Conservation (phyloP, 2,329 filamentous ascomycete genomes). For the Knufia petricola region DNA sequence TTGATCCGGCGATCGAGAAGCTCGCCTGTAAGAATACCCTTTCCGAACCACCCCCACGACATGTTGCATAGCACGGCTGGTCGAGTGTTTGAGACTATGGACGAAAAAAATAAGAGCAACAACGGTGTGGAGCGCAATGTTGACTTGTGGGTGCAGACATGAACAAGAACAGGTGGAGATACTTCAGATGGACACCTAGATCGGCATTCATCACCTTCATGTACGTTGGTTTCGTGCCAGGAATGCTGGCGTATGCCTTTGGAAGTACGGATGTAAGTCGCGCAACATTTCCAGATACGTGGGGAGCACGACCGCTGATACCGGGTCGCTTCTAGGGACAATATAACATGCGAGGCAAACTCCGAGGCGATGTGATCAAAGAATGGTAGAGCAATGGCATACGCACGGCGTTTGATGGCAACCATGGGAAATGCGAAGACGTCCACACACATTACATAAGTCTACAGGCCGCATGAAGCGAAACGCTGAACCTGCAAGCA, state of each 20-base stretch:
- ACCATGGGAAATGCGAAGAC: constrained; percentile 27
- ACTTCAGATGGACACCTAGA: constrained; percentile 85
- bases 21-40: constrained; percentile 38
- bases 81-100: background rate
- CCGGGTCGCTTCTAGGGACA: constrained; percentile 56
- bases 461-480: background rate
- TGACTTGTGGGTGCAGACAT: constrained; percentile 38
- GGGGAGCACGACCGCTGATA: background rate
- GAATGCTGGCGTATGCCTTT: constrained; percentile 58
- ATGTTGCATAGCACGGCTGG: background rate
- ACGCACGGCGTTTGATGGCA: constrained; percentile 1
- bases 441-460: background rate
- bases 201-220: constrained; percentile 71
- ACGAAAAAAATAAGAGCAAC: background rate
- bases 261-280: constrained; percentile 76
- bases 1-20: constrained; percentile 39
- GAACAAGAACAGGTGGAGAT: constrained; percentile 76
- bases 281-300: background rate
- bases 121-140: background rate
- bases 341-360: constrained; percentile 75
- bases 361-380: constrained; percentile 70
- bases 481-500: background rate
- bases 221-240: constrained; percentile 65
- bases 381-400: constrained; percentile 52
- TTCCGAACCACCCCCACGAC: background rate